Conservation (phyloP, 2,329 filamentous ascomycete species). For the Alternaria atra region DNA sequence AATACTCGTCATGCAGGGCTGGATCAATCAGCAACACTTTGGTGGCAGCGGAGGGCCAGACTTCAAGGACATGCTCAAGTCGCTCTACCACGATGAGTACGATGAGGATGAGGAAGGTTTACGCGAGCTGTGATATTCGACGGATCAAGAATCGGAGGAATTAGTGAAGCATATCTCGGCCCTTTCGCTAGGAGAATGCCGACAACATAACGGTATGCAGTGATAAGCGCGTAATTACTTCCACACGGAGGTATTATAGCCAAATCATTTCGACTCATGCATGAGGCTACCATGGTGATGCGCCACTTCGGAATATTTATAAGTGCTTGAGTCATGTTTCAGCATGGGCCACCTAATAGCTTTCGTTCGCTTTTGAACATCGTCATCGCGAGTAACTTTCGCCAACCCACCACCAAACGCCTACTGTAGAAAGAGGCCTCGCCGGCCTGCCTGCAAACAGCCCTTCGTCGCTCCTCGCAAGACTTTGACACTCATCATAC, state of each 20-base stretch:
- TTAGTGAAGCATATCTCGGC: neutral
- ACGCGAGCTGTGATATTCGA: conserved; percentile 45
- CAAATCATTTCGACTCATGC: conserved; percentile 40
- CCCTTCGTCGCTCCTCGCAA: neutral
- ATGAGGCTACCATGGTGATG: neutral
- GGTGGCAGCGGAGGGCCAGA: conserved; percentile 51
- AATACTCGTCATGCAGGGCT: conserved; percentile 57
- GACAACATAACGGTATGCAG: neutral
- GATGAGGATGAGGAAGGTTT: conserved; percentile 63
- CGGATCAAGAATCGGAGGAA: neutral
- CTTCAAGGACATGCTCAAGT: conserved; percentile 54
- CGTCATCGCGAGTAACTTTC: conserved; percentile 35
- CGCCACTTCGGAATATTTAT: conserved; percentile 12
- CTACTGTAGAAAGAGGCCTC: conserved; percentile 28
- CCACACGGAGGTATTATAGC: neutral
- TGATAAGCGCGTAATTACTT: neutral
- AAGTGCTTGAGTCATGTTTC: conserved; percentile 21
- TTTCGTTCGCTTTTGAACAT: conserved; percentile 40
- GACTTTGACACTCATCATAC: neutral
- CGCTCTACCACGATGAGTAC: conserved; percentile 64
- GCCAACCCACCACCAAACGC: conserved; percentile 25
- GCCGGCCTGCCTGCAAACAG: conserved; percentile 19
- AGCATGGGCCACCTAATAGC: conserved; percentile 20
- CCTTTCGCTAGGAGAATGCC: neutral
- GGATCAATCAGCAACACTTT: conserved; percentile 48